phyloP scores from a whole-genome alignment of 2,329 filamentous ascomycete species.

The Metarhizium anisopliae region DNA sequence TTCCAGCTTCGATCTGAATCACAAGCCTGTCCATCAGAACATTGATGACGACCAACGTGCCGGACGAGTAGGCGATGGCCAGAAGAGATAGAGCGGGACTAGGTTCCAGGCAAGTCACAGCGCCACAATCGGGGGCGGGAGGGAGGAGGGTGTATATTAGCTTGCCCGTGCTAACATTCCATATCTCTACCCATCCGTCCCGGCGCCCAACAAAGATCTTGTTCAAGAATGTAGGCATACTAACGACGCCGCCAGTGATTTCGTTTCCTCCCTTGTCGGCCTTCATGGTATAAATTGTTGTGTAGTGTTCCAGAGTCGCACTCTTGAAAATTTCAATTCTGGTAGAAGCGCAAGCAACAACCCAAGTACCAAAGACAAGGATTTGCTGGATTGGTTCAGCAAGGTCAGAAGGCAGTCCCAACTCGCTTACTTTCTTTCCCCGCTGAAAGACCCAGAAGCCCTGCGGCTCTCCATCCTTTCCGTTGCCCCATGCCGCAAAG shows the following conservation, averaged over 20 bases:
- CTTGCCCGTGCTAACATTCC: constrained; percentile 91
- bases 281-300: constrained; percentile 59
- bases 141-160: constrained; percentile 85
- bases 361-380: constrained; percentile 82
- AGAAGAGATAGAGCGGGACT: constrained; percentile 77
- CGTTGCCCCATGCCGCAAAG: constrained; percentile 80
- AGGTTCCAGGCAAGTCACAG: constrained; percentile 80
- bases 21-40: constrained; percentile 68
- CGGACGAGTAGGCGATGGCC: constrained; percentile 78
- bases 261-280: constrained; percentile 50
- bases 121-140: constrained; percentile 60
- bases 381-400: constrained; percentile 68
- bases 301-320: constrained; percentile 77
- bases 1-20: constrained; percentile 59
- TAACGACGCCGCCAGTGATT: constrained; percentile 71
- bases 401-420: constrained; percentile 58
- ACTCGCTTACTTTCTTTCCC: constrained; percentile 71
- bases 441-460: constrained; percentile 90
- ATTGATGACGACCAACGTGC: constrained; percentile 72
- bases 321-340: constrained; percentile 87
- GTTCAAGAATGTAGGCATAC: constrained; percentile 91
- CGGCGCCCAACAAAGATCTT: constrained; percentile 84
- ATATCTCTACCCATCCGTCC: constrained; percentile 90
- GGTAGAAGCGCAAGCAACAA: constrained; percentile 68
- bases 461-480: constrained; percentile 38